Conservation (phyloP, 1,284 basidiomycete species). For the Microbotryum scabiosae region DNA sequence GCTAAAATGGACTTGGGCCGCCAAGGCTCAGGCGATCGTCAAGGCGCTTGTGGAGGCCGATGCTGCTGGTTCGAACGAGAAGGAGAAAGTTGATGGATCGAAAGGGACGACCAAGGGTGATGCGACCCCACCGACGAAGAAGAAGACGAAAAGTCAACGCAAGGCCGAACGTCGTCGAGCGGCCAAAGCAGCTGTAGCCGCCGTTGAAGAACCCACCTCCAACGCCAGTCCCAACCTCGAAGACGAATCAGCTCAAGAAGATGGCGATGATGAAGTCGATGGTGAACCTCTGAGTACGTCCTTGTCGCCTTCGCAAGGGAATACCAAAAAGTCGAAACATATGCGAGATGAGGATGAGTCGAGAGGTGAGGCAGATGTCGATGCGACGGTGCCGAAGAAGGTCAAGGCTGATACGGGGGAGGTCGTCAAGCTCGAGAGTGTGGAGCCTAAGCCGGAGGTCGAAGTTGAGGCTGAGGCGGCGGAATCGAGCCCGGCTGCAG, state of each 20-base stretch:
- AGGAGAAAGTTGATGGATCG: slow-evolving; percentile 15
- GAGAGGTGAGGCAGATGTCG: neutral
- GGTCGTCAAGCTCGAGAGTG: slow-evolving; percentile 1
- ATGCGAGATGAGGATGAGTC: slow-evolving; percentile 4
- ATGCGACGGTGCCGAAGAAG: slow-evolving; percentile 14
- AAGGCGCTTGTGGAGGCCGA: slow-evolving; percentile 34
- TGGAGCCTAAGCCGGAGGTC: neutral
- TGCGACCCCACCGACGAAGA: slow-evolving; percentile 31
- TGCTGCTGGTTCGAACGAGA: neutral
- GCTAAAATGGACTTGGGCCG: slow-evolving; percentile 43
- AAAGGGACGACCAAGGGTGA: slow-evolving; percentile 5
- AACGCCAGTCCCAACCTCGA: neutral
- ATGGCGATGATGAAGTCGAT: slow-evolving; percentile 11
- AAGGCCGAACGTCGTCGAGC: slow-evolving; percentile 32
- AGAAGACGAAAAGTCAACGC: slow-evolving; percentile 30
- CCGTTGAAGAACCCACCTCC: slow-evolving; percentile 1
- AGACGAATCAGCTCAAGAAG: slow-evolving; percentile 8
- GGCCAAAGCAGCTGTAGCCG: slow-evolving; percentile 12
- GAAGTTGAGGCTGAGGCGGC: too few species aligned
- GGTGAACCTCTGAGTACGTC: slow-evolving; percentile 1
- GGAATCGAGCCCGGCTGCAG: too few species aligned
- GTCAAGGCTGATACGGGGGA: slow-evolving; percentile 12
- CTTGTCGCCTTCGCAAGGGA: slow-evolving; percentile 30
- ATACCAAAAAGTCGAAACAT: slow-evolving; percentile 34
- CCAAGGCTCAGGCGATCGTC: slow-evolving; percentile 52